These are phyloP conservation scores for Lasiodiplodia sp. DNA, from an alignment of 2,329 filamentous ascomycete genomes.

Conservation along the genomic window DNA sequence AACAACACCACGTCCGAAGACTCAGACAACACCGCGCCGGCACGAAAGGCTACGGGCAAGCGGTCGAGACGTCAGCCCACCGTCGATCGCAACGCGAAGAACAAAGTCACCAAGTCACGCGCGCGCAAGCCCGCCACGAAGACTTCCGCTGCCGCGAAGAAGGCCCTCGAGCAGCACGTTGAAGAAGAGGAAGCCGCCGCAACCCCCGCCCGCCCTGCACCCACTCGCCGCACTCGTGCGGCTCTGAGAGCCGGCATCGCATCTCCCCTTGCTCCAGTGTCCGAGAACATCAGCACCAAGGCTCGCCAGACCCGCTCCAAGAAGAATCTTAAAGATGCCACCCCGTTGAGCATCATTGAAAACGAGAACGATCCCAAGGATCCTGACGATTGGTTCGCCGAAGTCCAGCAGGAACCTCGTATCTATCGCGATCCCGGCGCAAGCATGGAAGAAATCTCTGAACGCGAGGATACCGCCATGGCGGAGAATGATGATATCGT, in stretches of 20 bases:
- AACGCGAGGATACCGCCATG: not conserved
- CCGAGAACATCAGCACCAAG: not conserved
- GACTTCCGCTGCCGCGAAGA: not conserved
- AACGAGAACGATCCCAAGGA: not conserved
- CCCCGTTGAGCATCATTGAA: constrained; percentile 15
- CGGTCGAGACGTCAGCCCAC: constrained; percentile 10
- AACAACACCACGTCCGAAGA: constrained; percentile 12
- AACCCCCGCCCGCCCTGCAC: not conserved
- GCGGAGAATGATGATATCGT: constrained; percentile 7
- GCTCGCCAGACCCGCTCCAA: not conserved
- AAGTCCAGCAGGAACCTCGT: not conserved
- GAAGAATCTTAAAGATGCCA: constrained; percentile 13
- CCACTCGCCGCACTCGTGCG: constrained; percentile 10
- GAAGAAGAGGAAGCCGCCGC: not conserved
- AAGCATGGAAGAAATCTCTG: constrained; percentile 19
- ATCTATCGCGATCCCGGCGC: constrained; percentile 13
- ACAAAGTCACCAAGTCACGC: constrained; percentile 23
- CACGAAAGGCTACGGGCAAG: not conserved
- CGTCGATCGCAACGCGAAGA: constrained; percentile 17
- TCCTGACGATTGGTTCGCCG: constrained; percentile 17
- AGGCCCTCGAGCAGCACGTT: constrained; percentile 2
- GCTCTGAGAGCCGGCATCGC: constrained; percentile 1
- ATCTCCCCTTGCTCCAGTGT: constrained; percentile 6
- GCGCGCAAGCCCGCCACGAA: constrained; percentile 12
- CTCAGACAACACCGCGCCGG: not conserved